Evolutionary conservation across 2,329 filamentous ascomycete species (phyloP), one percentile per base, ranked within the genome.

Genomic region (Rhinocladiella mackenziei): DNA sequence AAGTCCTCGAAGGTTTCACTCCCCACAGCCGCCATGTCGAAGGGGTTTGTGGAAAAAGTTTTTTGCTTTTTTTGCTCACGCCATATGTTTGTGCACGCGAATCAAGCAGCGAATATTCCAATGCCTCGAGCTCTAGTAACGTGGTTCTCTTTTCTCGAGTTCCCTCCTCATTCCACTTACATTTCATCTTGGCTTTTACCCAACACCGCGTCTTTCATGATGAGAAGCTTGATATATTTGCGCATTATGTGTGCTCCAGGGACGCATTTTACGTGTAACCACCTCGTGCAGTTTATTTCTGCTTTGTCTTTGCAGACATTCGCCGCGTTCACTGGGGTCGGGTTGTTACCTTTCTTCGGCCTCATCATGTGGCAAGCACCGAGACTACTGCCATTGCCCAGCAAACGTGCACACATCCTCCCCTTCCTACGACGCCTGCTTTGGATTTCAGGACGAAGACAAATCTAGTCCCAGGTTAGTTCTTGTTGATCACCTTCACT

Each of bases 361-460:
- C 6, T 34, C 37, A 49, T 32, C 37, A 49, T 49, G 46, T 49
- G 46, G 46, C 46, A 49, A 13, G 26, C 37, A 45, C 46, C 37
- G 28, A 30, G 18, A 29, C 15, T 34, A 44, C 33, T 18, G 33
- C 33, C 35, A 19, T 18, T 10, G 34, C 19, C 45, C 33, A 39
- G 49, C 31, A 2, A 52, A 40, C 31, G 34, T 29, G 11, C 38
- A 39, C 14, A 45, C 35, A 11, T 52, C 46, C 14, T 46, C 45
- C 36, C 41, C 50, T 32, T 52, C 50, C 26, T 52, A 52, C 25
- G 50, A 52, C 18, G 50, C 50, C 5, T 52, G 49, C 22, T 43
- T 39, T 33, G 50, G 45, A n/a, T 49, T 44, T 26, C 30, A 17
- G 8, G 36, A 46, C 25, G 37, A 41, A 3, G 15, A 28, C 25